Evolutionary conservation across 768 basidiomycete species (phyloP).

Genomic region (Sporobolomyces pararoseus): DNA sequence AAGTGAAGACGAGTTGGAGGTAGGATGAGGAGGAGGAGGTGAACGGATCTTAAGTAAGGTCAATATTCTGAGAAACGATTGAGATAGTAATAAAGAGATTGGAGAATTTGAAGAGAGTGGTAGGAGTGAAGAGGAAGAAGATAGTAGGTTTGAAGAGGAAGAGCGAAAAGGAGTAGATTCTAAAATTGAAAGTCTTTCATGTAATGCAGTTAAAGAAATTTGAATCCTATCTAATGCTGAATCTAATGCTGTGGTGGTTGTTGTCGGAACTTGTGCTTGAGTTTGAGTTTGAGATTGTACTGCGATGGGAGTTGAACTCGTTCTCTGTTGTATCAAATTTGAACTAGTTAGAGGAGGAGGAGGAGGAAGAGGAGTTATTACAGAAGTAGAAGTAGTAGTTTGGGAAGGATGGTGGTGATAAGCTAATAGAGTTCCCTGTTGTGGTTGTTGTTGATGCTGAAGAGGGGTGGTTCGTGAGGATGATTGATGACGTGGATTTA

Average conservation of each 20-base stretch:
- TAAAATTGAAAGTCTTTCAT: constrained; percentile 63
- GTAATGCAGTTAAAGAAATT: constrained; percentile 72
- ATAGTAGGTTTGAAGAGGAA: no score
- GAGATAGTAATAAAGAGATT: background rate
- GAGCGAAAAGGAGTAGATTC: constrained; percentile 50
- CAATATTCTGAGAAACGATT: background rate
- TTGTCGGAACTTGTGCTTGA: no score
- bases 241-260: constrained; percentile 56
- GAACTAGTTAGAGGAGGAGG: background rate
- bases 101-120: background rate
- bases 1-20: background rate
- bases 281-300: background rate
- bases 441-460: no score
- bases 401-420: background rate
- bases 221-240: constrained; percentile 75
- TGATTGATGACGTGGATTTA: background rate
- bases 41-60: background rate
- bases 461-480: background rate
- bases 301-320: background rate
- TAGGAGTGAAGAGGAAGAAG: background rate
- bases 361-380: background rate
- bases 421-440: no score
- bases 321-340: background rate
- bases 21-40: background rate
- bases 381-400: no score